Evolutionary conservation across 192 early-diverging fungal genomes (phyloP), one percentile per base, ranked within the genome.

Genomic region (Coemansia sp.): DNA sequence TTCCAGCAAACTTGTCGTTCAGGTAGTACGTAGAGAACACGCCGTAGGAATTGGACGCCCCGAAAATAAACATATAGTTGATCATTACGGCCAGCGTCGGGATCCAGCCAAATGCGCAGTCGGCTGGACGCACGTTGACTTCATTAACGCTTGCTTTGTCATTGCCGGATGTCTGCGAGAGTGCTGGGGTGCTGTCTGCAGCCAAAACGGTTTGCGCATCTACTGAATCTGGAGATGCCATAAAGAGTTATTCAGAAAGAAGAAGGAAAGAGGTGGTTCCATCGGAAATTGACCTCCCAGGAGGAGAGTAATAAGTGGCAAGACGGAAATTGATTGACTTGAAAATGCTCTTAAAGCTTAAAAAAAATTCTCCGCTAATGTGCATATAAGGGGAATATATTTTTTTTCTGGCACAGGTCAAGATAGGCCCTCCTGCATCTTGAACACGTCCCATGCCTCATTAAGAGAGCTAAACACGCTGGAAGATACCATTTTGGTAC

Each of bases 371-470:
- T 54, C 64, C 64, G 64, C 64, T 67, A 53, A 47, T 41, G 37
- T 16, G 31, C n/a, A 12, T 20, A 43, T 17, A 56, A 31, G 31
- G 34, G 40, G 36, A 40, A 23, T 5, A 10, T 6, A 34, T 10
- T 15, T 10, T 11, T 39, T 39, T 10, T 3, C n/a, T 41, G 40
- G 6, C 40, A 41, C 40, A 17, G n/a, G 40, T n/a, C 14, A 32
- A 16, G 23, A 49, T 15, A 88, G 53, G 40, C 80, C 81, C 51
- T 93, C 93, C 60, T 93, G 86, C 11, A 60, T 65, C 72, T 93
- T 96, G 71, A 97, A 99, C 5, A 77, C 64, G 59, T 97, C 94
- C 94, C 94, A 99, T 6, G 92, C 94, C 76, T 92, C 84, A 67
- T 99, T 99, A 37, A 99, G 73, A 2, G 82, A 75, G 53, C 83